Percentiles rank a stretch among this genome's conserved stretches.
phyloP scores from a whole-genome alignment of 345 rosid genomes.

The Durio zibethinus region DNA sequence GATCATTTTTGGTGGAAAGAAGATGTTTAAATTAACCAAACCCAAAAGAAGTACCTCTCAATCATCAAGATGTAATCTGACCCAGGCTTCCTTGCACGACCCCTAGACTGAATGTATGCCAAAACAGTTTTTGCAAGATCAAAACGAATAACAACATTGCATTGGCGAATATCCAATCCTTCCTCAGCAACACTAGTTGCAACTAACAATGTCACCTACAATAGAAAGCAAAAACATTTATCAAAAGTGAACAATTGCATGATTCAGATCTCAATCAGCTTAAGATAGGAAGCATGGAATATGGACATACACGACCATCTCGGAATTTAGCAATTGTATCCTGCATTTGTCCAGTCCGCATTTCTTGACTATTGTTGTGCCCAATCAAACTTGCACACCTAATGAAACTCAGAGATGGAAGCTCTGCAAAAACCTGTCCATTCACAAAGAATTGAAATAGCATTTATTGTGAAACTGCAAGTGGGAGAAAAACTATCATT shows the following conservation, averaged over 20 bases:
- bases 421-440: slow-evolving; percentile 81
- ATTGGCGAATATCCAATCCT: slow-evolving; percentile 98
- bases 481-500: not conserved
- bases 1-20: not conserved
- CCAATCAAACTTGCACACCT: slow-evolving; percentile 94
- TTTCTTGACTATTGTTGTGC: slow-evolving; percentile 94
- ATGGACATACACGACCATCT: slow-evolving; percentile 84
- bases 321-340: slow-evolving; percentile 87
- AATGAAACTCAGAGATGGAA: slow-evolving; percentile 85
- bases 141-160: slow-evolving; percentile 97
- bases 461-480: not conserved
- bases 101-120: slow-evolving; percentile 97
- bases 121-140: slow-evolving; percentile 99
- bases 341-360: slow-evolving; percentile 94
- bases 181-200: slow-evolving; percentile 99
- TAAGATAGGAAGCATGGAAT: not conserved
- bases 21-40: slow-evolving; percentile 1
- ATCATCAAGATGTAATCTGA: slow-evolving; percentile 98
- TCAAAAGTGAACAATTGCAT: slow-evolving; percentile 13
- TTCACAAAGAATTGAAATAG: slow-evolving; percentile 8
- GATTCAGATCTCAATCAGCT: not conserved
- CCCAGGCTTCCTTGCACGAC: slow-evolving; percentile 99
- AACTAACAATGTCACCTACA: slow-evolving; percentile 84
- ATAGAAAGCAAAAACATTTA: slow-evolving; percentile 17
- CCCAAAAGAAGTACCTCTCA: slow-evolving; percentile 61